These are phyloP conservation scores for Lactarius akahatsu DNA, from an alignment of 768 basidiomycete species.

Conservation along the genomic window DNA sequence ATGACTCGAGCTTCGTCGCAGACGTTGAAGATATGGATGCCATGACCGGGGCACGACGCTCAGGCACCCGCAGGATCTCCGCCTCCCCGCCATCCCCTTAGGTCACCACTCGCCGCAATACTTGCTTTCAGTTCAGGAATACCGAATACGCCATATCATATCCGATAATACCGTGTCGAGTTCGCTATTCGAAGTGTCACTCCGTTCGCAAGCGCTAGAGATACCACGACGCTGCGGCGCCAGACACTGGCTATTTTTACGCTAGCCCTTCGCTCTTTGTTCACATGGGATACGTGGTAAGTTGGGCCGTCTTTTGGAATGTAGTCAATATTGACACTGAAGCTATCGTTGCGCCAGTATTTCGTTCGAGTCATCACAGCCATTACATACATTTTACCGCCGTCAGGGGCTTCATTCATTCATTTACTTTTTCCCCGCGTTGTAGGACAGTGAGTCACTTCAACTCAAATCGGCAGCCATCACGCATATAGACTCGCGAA, in stretches of 20 bases:
- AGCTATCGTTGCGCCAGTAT: constrained; percentile 9
- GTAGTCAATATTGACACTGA: constrained; percentile 15
- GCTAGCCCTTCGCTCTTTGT: constrained; percentile 17
- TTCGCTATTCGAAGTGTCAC: constrained; percentile 15
- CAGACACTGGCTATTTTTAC: constrained; percentile 8
- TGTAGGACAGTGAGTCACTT: constrained; percentile 4
- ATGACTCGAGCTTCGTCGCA: constrained; percentile 2
- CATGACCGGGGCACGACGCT: constrained; percentile 20
- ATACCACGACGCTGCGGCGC: constrained; percentile 5
- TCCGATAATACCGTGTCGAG: constrained; percentile 19
- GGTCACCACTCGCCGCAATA: constrained; percentile 20
- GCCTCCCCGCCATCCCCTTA: neutral
- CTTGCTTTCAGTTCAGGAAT: constrained; percentile 26
- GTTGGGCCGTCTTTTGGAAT: constrained; percentile 4
- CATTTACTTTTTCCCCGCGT: neutral
- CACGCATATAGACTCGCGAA: neutral
- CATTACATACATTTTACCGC: constrained; percentile 15
- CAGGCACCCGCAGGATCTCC: neutral
- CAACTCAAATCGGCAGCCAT: neutral
- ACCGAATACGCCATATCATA: constrained; percentile 21
- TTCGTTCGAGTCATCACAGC: constrained; percentile 16
- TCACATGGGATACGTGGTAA: constrained; percentile 21
- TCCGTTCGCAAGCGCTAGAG: constrained; percentile 15
- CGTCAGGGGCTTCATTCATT: constrained; percentile 6
- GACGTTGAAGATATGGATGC: constrained; percentile 31